These are phyloP conservation scores for Fusarium sulawesiense DNA, from an alignment of 2,329 filamentous ascomycete species.

Conservation along the genomic window DNA sequence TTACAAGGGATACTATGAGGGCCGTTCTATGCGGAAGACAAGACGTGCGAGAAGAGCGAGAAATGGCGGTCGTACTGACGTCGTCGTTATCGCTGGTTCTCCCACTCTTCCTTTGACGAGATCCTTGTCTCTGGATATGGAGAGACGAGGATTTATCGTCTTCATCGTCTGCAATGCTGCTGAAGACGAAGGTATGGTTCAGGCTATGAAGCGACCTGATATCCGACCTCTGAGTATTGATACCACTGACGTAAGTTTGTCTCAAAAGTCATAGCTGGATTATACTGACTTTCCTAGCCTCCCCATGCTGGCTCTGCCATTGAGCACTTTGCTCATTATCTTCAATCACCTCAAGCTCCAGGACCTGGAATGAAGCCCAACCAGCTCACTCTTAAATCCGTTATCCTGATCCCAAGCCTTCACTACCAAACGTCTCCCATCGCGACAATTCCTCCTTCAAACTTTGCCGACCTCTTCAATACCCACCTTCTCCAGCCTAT, in stretches of 20 bases:
- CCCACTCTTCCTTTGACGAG: conserved; percentile 85
- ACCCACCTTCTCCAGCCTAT: conserved; percentile 92
- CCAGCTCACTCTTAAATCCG: conserved; percentile 78
- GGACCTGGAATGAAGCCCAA: conserved; percentile 81
- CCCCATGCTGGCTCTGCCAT: conserved; percentile 75
- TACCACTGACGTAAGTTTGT: conserved; percentile 75
- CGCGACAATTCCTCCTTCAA: conserved; percentile 83
- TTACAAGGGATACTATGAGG: conserved; percentile 63
- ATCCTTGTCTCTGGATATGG: conserved; percentile 85
- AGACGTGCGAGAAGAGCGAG: conserved; percentile 81
- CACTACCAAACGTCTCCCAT: conserved; percentile 86
- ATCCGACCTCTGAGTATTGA: conserved; percentile 86
- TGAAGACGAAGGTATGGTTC: conserved; percentile 85
- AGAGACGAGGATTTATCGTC: conserved; percentile 91
- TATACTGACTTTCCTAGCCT: conserved; percentile 61
- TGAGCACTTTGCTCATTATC: conserved; percentile 76
- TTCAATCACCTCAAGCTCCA: conserved; percentile 80
- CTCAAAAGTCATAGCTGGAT: background rate
- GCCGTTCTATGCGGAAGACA: conserved; percentile 70
- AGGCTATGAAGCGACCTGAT: conserved; percentile 80
- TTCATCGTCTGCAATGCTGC: conserved; percentile 88
- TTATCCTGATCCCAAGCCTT: conserved; percentile 85
- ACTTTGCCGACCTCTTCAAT: conserved; percentile 91
- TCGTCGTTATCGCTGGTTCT: conserved; percentile 88
- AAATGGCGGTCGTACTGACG: conserved; percentile 88